Base-by-base conservation (phyloP, 2,329 filamentous ascomycete genomes). In the Sporothrix variecibatus region DNA sequence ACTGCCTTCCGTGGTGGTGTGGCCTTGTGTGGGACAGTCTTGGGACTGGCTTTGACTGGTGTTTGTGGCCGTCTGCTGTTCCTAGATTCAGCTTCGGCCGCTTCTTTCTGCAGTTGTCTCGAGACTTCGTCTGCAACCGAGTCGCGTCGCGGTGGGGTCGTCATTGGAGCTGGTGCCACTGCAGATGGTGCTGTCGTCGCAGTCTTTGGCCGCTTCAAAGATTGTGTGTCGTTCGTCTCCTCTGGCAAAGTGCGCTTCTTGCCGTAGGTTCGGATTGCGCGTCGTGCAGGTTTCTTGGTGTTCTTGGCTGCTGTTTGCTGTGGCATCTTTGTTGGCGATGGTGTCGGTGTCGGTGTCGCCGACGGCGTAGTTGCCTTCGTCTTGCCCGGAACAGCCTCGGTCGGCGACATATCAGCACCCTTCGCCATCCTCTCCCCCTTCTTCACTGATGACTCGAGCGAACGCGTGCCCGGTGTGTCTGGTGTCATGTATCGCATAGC, bases 191-290 rank as follows among this genome's bases (percentile, higher is more conserved):
- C n/a, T 26, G 46, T 17, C 65, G 65, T 15, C 56, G 31, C 46
- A 28, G 43, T 69, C n/a, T 51, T 46, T 28, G 17, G 49, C 0
- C 69, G 56, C 62, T 75, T 75, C 1, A 3, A n/a, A 12, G 73
- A 17, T 40, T 40, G 60, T 53, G 40, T 15, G 3, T 17, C 34
- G 20, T 15, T 23, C 17, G 67, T 34, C 15, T 69, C 49, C 26
- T 68, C 72, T 9, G 68, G 31, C 0, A 72, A 60, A 8, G 74
- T 49, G 20, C 74, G 74, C 26, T 77, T 77, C 74, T 76, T 75
- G 70, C 76, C 73, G 49, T 77, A 77, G 3, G 76, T 77, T 15
- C 76, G 75, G 38, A 76, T 56, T 15, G 74, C 49, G 26, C 75
- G 76, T 46, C 71, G 73, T 31, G n/a, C n/a, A 6, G 53, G 74